These are phyloP conservation scores for Xylaria nigripes DNA, from an alignment of 495 filamentous ascomycete species.

Conservation along the genomic window DNA sequence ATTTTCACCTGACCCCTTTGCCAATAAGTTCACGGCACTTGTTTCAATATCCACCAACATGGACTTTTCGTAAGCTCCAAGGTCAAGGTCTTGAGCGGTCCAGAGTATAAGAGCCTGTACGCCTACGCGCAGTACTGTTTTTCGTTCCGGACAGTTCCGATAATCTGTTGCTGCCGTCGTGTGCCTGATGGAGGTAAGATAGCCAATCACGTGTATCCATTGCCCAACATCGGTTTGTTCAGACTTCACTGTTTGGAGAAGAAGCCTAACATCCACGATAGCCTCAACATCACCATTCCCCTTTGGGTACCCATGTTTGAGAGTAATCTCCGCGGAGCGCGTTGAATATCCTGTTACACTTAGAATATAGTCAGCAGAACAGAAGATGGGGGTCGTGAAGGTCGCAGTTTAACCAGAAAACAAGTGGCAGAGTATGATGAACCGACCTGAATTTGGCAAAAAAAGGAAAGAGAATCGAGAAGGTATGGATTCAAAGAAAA, in stretches of 20 bases:
- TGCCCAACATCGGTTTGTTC: conserved; percentile 65
- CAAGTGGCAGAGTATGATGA: not conserved
- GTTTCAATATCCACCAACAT: conserved; percentile 8
- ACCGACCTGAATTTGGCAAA: not conserved
- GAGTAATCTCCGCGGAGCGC: conserved; percentile 47
- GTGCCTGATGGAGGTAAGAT: conserved; percentile 43
- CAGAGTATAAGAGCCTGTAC: conserved; percentile 64
- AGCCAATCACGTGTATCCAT: conserved; percentile 89
- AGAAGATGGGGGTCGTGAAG: not conserved
- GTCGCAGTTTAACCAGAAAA: conserved; percentile 4
- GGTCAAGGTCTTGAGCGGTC: conserved; percentile 53
- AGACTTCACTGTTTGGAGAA: conserved; percentile 55
- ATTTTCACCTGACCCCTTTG: not conserved
- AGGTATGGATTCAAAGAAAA: not conserved
- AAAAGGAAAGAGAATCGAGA: not conserved
- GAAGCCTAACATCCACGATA: conserved; percentile 59
- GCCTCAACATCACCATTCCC: conserved; percentile 33
- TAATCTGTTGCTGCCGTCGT: conserved; percentile 4
- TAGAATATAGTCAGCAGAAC: conserved; percentile 16
- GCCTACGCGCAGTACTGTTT: conserved; percentile 18
- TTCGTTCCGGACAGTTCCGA: conserved; percentile 1
- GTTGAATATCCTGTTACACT: conserved; percentile 66
- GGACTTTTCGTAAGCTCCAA: conserved; percentile 54
- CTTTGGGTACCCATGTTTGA: conserved; percentile 61
- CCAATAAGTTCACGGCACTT: not conserved